A percentile compares a stretch with the other conserved stretches of the same genome.
These are phyloP conservation scores for Cyathus striatus DNA, from an alignment of 768 basidiomycete genomes.

Conservation along the genomic window DNA sequence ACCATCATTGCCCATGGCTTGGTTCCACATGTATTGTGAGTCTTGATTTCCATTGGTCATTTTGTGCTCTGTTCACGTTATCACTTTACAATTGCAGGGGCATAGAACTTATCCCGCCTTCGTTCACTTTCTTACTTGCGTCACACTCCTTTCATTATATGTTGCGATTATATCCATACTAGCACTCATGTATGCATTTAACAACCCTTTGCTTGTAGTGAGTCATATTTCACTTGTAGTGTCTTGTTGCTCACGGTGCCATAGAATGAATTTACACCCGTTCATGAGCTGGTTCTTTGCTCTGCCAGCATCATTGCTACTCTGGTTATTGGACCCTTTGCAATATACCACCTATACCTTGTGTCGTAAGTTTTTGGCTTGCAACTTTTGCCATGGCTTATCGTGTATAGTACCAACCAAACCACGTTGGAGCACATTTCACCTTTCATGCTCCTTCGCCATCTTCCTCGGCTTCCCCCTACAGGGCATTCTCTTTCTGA, in stretches of 20 bases:
- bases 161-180: conserved; percentile 45
- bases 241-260: background rate
- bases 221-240: conserved; percentile 16
- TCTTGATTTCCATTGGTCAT: conserved; percentile 2
- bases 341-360: conserved; percentile 72
- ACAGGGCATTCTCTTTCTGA: conserved; percentile 51
- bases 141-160: conserved; percentile 61
- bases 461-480: conserved; percentile 59
- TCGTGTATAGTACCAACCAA: conserved; percentile 62
- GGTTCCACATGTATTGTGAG: conserved; percentile 73
- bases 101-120: conserved; percentile 83
- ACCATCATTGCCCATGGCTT: conserved; percentile 87
- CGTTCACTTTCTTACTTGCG: conserved; percentile 66
- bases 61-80: background rate
- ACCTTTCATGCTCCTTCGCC: conserved; percentile 67
- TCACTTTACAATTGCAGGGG: conserved; percentile 39
- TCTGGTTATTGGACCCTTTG: conserved; percentile 71
- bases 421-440: conserved; percentile 79
- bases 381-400: no score
- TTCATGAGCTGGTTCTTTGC: conserved; percentile 68
- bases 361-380: conserved; percentile 29
- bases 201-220: conserved; percentile 58
- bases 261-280: conserved; percentile 59
- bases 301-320: conserved; percentile 54
- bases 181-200: conserved; percentile 62